These are phyloP conservation scores for Blastobotrys aristatus DNA, from an alignment of 1,139 yeast genomes.

Conservation along the genomic window DNA sequence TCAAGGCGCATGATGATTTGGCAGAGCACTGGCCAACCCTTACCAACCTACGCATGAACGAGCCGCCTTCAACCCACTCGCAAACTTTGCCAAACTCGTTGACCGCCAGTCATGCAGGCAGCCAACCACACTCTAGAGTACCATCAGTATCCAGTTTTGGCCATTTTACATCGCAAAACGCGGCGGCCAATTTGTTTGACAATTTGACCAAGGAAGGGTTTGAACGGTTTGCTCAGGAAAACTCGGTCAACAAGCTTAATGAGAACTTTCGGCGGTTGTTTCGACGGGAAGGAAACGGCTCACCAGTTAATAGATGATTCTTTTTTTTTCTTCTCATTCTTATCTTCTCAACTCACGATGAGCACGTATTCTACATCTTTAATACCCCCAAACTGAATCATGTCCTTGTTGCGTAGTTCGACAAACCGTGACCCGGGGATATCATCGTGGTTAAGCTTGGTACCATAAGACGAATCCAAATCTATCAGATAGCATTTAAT, in stretches of 20 bases:
- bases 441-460: slow-evolving; percentile 43
- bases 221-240: slow-evolving; percentile 45
- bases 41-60: slow-evolving; percentile 23
- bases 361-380: slow-evolving; percentile 13
- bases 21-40: slow-evolving; percentile 44
- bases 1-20: slow-evolving; percentile 47
- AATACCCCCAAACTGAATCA: slow-evolving; percentile 40
- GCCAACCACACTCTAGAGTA: not conserved
- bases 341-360: slow-evolving; percentile 2
- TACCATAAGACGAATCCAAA: slow-evolving; percentile 51
- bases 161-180: not conserved
- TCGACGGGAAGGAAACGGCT: slow-evolving; percentile 35
- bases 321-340: not conserved
- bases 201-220: slow-evolving; percentile 45
- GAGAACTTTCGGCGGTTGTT: slow-evolving; percentile 57
- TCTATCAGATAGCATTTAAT: slow-evolving; percentile 47
- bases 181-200: slow-evolving; percentile 15
- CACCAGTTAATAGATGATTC: slow-evolving; percentile 5
- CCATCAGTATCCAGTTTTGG: slow-evolving; percentile 1
- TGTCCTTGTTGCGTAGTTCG: slow-evolving; percentile 46
- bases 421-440: slow-evolving; percentile 46
- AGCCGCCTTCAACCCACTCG: slow-evolving; percentile 1
- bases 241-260: slow-evolving; percentile 51
- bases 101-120: not conserved
- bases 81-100: not conserved